Conservation (phyloP, 305 asterid species). For the Fraxinus floribunda region DNA sequence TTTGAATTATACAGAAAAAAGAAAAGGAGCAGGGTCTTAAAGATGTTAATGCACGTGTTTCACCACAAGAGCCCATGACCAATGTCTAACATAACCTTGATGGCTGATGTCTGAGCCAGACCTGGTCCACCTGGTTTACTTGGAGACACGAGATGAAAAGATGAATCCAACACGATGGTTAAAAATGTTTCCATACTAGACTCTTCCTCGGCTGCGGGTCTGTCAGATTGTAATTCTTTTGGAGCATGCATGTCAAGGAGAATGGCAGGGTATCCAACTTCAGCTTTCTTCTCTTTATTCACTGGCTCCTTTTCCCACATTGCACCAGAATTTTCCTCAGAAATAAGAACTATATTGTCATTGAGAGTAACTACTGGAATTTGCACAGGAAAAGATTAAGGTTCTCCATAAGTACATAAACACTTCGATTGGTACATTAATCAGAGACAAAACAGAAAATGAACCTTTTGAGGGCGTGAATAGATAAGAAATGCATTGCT, state of each 20-base stretch:
- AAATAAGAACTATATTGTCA: constrained; percentile 64
- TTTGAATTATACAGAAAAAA: background rate
- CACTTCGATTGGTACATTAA: background rate
- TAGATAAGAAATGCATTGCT: too few species aligned
- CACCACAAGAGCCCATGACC: background rate
- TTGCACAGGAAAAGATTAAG: constrained; percentile 58
- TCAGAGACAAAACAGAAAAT: too few species aligned
- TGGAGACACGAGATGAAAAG: constrained; percentile 69
- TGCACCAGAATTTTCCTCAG: constrained; percentile 51
- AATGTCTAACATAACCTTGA: constrained; percentile 52
- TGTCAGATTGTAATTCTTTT: constrained; percentile 82
- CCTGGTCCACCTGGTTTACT: constrained; percentile 90
- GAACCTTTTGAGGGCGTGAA: too few species aligned
- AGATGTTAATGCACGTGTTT: background rate
- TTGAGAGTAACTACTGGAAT: constrained; percentile 75
- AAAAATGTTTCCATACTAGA: constrained; percentile 77
- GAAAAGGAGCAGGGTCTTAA: background rate
- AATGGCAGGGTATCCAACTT: constrained; percentile 52
- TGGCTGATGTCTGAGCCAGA: constrained; percentile 55
- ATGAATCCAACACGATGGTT: constrained; percentile 73
- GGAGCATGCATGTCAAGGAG: constrained; percentile 83
- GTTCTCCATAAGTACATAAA: background rate
- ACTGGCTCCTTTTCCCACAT: constrained; percentile 60
- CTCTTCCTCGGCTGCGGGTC: constrained; percentile 97
- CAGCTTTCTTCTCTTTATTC: constrained; percentile 75